Base-by-base conservation (phyloP, 2,329 filamentous ascomycete species). In the Ophioceras dolichostomum region DNA sequence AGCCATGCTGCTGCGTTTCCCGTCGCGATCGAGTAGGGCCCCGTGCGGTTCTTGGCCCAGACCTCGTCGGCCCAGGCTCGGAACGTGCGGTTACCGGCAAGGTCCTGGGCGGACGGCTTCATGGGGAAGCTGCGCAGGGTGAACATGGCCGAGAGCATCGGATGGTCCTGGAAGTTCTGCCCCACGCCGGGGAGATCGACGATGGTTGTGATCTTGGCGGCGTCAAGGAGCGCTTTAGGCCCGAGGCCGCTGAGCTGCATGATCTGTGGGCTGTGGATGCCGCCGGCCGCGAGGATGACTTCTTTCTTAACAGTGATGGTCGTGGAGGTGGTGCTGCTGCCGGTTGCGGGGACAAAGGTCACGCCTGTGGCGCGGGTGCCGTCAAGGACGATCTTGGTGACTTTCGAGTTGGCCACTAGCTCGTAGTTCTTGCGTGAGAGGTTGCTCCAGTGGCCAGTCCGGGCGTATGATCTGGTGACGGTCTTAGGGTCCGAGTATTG, bases 101-200 rank as follows among this genome's bases (percentile, higher is more conserved):
- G 38, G 24, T 49, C 43, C 17, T 45, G 41, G 16, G 30, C 32
- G 10, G 44, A 39, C 4, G 48, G 49, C 28, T 49, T 42, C 14
- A 46, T 27, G 20, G 41, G 32, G 36, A 47, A 47, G 27, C 41
- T 42, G 10, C 36, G 39, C 18, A 47, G 42, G 8, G 38, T 32
- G 34, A 55, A 46, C 17, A 39, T 44, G 24, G 49, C 47, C 14
- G 49, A 44, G 6, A 55, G 42, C 45, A 50, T 58, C 10, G 53
- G 49, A 37, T 70, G 65, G 42, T 70, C 66, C 41, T 68, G 65
- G 39, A 68, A 62, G 41, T 68, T 64, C 36, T 63, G 55, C 4
- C 67, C 67, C 4, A 71, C 66, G 3, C 62, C 61, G 4, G 62
- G 59, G 13, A 68, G 53, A 34, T 67, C 56, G 26, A 66, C 53